phyloP scores from a whole-genome alignment of 257 asterid genomes.

The Primulina huaijiensis region DNA sequence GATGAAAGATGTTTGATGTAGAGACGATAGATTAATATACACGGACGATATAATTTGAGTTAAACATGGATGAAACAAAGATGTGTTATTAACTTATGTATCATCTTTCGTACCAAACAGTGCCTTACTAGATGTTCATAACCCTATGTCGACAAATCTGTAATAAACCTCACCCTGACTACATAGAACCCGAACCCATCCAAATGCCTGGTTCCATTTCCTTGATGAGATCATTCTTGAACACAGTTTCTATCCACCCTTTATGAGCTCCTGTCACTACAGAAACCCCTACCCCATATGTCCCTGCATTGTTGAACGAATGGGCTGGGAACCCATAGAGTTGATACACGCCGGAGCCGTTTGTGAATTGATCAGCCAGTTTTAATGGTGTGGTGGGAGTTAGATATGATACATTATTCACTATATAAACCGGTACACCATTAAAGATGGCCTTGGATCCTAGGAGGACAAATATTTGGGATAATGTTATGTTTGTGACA shows the following conservation, averaged over 20 bases:
- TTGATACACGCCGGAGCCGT: conserved; percentile 45
- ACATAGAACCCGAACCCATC: conserved; percentile 57
- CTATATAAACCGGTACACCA: conserved; percentile 34
- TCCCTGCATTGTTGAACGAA: conserved; percentile 23
- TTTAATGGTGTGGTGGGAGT: conserved; percentile 49
- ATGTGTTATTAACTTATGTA: too few species aligned
- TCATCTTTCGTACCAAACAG: too few species aligned
- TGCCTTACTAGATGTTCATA: too few species aligned
- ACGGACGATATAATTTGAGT: too few species aligned
- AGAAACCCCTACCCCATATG: conserved; percentile 42
- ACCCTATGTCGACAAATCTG: not conserved
- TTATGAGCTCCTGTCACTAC: conserved; percentile 47
- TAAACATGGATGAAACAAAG: too few species aligned
- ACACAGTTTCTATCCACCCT: conserved; percentile 49
- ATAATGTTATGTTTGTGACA: conserved; percentile 33
- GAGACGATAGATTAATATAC: too few species aligned
- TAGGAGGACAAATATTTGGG: conserved; percentile 46
- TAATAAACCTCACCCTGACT: conserved; percentile 38
- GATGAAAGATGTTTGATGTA: too few species aligned
- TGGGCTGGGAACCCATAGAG: conserved; percentile 34
- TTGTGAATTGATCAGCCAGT: conserved; percentile 47
- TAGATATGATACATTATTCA: conserved; percentile 43
- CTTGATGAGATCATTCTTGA: conserved; percentile 38
- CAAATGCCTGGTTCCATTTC: conserved; percentile 56
- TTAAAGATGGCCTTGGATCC: conserved; percentile 37